Base-by-base conservation (phyloP, 2,329 filamentous ascomycete species). In the Pseudogymnoascus sp. region DNA sequence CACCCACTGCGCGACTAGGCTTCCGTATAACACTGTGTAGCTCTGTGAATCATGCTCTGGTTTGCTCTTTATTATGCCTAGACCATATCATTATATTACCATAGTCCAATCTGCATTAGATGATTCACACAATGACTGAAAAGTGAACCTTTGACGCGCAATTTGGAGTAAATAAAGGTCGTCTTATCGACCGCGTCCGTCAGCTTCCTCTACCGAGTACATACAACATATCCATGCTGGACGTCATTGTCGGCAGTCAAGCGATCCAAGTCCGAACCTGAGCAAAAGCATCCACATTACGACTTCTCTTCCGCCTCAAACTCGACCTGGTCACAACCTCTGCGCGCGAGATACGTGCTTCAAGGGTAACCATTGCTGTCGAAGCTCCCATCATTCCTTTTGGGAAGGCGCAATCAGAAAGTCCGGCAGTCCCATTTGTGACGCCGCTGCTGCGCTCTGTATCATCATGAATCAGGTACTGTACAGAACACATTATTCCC, bases 191-290 rank as follows among this genome's bases (percentile, higher is more conserved):
- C 50, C 26, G 28, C 50, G 28, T 33, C 11, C 11, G 50, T 57
- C 28, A 57, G 50, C 50, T 33, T 21, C 15, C 50, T 57, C 50
- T 57, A 21, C 47, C 23, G 50, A 57, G 50, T 57, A 57, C 50
- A 33, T 57, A 21, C 50, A 53, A 6, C 47, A 57, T 33, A 57
- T 57, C 50, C 21, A 57, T n/a, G 50, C 50, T 57, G 50, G 50
- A 57, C 50, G 50, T 57, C 50, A 57, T 57, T 57, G 50, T 57
- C 50, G 28, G 50, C 50, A 57, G 50, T 57, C 50, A 57, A 57
- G 50, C 50, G 50, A 57, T 57, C 17, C 50, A 57, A 57, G 50
- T 33, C 50, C 50, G 50, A 57, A 57, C 50, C 28, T 57, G 28
- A 33, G 50, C 50, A 57, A 57, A 57, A 57, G 50, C 50, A 57